phyloP scores from a whole-genome alignment of 2,329 filamentous ascomycete species.

The Phyllosticta citribraziliensis region DNA sequence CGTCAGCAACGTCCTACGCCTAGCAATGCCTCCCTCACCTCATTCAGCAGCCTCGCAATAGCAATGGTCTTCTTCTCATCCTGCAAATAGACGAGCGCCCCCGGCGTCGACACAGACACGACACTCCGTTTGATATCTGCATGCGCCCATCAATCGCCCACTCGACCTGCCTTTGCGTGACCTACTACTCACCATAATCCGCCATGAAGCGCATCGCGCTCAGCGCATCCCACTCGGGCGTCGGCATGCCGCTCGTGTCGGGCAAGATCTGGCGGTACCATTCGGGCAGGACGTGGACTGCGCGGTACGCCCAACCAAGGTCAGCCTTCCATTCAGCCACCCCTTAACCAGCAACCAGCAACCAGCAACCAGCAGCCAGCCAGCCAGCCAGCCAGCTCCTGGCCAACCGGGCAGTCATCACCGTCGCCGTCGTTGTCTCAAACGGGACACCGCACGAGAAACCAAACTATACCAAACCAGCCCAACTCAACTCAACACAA shows the following conservation, averaged over 20 bases:
- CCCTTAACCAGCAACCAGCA: too few relatives aligned
- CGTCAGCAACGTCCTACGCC: background rate
- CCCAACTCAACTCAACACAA: background rate
- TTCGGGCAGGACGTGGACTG: background rate
- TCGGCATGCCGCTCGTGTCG: background rate
- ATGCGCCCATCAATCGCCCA: background rate
- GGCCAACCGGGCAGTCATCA: too few relatives aligned
- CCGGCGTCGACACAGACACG: conserved; percentile 25
- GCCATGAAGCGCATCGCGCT: background rate
- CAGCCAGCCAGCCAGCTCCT: too few relatives aligned
- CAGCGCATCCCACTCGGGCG: background rate
- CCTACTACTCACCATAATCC: background rate
- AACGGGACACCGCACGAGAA: background rate
- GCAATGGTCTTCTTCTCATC: conserved; percentile 21
- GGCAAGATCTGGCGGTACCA: background rate
- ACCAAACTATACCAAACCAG: too few relatives aligned
- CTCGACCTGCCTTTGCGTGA: background rate
- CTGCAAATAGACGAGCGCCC: conserved; percentile 23
- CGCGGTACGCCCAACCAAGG: background rate
- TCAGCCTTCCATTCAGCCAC: background rate
- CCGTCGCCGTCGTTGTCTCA: background rate
- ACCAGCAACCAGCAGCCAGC: too few relatives aligned
- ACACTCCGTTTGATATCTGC: conserved; percentile 20
- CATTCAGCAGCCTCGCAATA: conserved; percentile 27
- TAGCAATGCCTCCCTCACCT: conserved; percentile 13